Evolutionary conservation across 164 flowering plant species (phyloP).

Genomic region (Vitis cinerea): DNA sequence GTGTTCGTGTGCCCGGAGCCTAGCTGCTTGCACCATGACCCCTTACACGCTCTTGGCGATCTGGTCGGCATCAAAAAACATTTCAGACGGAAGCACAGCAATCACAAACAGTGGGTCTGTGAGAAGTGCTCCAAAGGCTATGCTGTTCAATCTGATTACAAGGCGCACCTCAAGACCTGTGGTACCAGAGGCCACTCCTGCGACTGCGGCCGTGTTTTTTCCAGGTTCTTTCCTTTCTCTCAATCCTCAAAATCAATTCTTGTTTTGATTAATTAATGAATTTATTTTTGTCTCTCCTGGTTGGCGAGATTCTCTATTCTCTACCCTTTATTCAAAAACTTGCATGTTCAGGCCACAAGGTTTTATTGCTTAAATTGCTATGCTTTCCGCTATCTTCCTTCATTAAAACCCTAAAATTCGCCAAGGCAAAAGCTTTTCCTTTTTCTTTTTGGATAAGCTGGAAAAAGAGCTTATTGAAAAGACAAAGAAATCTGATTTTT

Average conservation of each 20-base stretch:
- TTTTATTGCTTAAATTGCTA: neutral
- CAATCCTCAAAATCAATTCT: neutral
- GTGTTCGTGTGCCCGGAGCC: constrained; percentile 96
- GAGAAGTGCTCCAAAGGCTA: constrained; percentile 86
- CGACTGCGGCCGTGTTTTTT: constrained; percentile 95
- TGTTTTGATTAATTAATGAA: neutral
- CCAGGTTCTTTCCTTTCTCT: constrained; percentile 48
- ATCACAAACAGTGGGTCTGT: constrained; percentile 89
- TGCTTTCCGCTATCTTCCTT: neutral
- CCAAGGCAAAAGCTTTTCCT: no score
- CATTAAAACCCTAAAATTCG: neutral
- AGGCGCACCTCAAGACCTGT: constrained; percentile 95
- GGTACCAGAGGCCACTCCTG: constrained; percentile 98
- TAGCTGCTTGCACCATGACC: constrained; percentile 89
- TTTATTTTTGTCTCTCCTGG: neutral
- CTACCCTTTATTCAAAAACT: neutral
- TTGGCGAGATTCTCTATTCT: no score
- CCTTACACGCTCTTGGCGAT: constrained; percentile 92
- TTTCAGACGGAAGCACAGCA: constrained; percentile 84
- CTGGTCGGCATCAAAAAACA: constrained; percentile 96
- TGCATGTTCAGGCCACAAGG: neutral
- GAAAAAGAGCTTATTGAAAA: no score
- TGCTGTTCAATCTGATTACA: constrained; percentile 95
- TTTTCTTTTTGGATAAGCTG: no score
- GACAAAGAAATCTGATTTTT: neutral